phyloP scores from a whole-genome alignment of 2,329 filamentous ascomycete species.

The Emydomyces testavorans region DNA sequence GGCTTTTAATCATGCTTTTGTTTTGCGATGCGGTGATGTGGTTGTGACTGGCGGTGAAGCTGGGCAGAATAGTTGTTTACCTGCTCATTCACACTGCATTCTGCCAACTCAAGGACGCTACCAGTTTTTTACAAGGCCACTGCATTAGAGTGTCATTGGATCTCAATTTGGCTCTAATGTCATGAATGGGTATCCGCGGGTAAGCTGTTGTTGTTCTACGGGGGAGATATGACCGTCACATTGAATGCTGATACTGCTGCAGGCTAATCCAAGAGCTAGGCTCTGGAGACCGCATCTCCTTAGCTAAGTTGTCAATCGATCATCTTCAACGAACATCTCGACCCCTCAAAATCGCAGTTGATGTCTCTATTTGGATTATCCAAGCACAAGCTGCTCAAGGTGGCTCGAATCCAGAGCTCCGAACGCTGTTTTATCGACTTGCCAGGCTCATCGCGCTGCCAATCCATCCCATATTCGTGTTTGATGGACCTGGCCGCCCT shows the following conservation, averaged over 20 bases:
- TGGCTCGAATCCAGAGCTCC: slow-evolving; percentile 76
- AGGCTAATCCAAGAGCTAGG: slow-evolving; percentile 90
- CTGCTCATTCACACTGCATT: no score
- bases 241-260: slow-evolving; percentile 15
- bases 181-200: slow-evolving; percentile 37
- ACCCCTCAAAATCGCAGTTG: slow-evolving; percentile 77
- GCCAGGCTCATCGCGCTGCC: slow-evolving; percentile 62
- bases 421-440: slow-evolving; percentile 87
- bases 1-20: no score
- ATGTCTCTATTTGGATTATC: slow-evolving; percentile 95
- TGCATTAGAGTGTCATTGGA: no score
- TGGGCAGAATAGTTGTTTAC: not conserved
- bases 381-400: slow-evolving; percentile 78
- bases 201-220: slow-evolving; percentile 20
- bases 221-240: not conserved
- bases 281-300: slow-evolving; percentile 61
- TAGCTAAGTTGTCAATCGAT: slow-evolving; percentile 70
- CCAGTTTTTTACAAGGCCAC: no score
- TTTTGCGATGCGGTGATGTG: not conserved
- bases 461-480: slow-evolving; percentile 82
- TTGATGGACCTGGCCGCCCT: slow-evolving; percentile 77
- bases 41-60: not conserved
- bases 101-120: no score
- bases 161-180: not conserved
- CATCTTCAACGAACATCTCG: slow-evolving; percentile 58